Percentiles rank a stretch among this genome's conserved stretches.
phyloP scores from a whole-genome alignment of 1,284 basidiomycete species.

The Melampsora larici-populina region DNA sequence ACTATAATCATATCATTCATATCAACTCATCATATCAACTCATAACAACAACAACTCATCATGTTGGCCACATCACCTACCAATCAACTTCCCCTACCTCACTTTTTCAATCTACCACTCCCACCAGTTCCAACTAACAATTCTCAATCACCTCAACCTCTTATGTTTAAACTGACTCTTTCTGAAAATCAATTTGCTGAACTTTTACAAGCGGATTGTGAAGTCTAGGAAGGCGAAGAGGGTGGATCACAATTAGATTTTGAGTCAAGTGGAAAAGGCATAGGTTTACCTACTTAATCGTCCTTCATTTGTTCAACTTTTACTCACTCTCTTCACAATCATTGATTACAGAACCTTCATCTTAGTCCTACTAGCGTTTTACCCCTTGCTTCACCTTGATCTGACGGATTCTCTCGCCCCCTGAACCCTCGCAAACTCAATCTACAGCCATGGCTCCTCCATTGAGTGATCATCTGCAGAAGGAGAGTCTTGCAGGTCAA shows the following conservation, averaged over 20 bases:
- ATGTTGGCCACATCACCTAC: not conserved
- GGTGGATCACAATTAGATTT: conserved; percentile 32
- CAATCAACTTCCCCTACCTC: conserved; percentile 5
- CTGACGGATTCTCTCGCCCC: conserved; percentile 9
- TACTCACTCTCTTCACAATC: not conserved
- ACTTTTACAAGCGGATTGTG: conserved; percentile 23
- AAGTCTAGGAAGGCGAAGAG: conserved; percentile 41
- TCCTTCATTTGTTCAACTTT: not conserved
- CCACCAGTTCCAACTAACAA: conserved; percentile 12
- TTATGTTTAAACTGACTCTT: conserved; percentile 40
- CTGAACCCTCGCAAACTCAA: not conserved
- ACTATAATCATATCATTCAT: no score
- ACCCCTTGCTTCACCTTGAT: conserved; percentile 28
- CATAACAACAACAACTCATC: not conserved
- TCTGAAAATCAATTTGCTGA: conserved; percentile 27
- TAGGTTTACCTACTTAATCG: not conserved
- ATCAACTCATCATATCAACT: not conserved
- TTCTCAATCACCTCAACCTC: not conserved
- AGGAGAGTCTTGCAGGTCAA: conserved; percentile 32
- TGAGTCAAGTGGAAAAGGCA: no score
- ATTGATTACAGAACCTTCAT: conserved; percentile 15
- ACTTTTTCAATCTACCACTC: conserved; percentile 40
- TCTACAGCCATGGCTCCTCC: not conserved
- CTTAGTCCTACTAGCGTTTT: conserved; percentile 21
- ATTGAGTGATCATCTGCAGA: conserved; percentile 12